Base-by-base conservation (phyloP, 352 stramenopile species). In the Elongisporangium senticosum region DNA sequence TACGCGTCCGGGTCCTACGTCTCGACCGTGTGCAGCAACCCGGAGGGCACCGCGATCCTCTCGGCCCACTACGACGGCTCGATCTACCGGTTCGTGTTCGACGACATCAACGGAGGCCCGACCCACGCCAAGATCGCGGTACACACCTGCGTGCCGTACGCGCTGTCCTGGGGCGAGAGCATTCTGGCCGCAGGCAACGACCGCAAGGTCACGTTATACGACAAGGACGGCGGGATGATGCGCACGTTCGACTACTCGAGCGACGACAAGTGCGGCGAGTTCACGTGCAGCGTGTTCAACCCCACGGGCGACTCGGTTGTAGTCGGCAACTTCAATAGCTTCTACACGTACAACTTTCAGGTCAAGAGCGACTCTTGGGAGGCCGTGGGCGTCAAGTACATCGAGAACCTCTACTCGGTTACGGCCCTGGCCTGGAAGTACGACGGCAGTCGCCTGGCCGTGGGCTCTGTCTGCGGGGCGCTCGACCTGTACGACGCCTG, bases 401-500 rank as follows among this genome's bases (percentile, higher is more conserved):
- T 98, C 48, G 82, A 94, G 50, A 97, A 98, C 64, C 73, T 98
- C 48, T 98, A 98, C 65, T 96, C 86, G 2, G 89, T 98, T 20
- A 97, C 93, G 14, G 83, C 91, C 15, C 63, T 98, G 7, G 87
- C 69, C 3, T 98, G 94, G 93, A 97, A 98, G 54, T 62, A 74
- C 17, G 91, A 98, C 62, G 94, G 94, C 5, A 93, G 78, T 49
- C 84, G 86, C 2, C 65, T 98, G 15, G 90, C 88, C 0, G 75
- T 98, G 21, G 94, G 94, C 7, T 95, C 90, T 0, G 77, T 97
- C 0, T 98, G 91, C 60, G 94, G 94, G 8, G 85, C 82, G 17
- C 64, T 97, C 19, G 94, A 98, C 68, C 61, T 98, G 6, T 98
- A 96, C 63, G 93, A 98, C 49, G 87, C 91, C 2, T 98, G 91